Percentiles rank a stretch among this genome's conserved stretches.
phyloP scores from a whole-genome alignment of 345 rosid genomes.

The Rhodamnia rubescens region DNA sequence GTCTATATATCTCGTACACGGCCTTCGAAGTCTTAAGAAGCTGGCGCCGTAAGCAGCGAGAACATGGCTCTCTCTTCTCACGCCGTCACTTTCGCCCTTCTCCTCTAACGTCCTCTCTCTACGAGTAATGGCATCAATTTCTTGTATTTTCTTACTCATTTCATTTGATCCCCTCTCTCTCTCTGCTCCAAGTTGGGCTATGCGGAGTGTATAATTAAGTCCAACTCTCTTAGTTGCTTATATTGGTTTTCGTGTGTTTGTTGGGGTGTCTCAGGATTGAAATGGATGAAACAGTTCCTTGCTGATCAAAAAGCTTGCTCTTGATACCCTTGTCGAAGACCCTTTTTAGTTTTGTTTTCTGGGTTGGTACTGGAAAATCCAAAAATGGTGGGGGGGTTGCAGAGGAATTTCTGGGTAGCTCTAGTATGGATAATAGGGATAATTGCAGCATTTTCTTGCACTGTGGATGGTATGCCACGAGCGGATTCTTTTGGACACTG shows the following conservation, averaged over 20 bases:
- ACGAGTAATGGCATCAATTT: neutral
- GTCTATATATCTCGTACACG: neutral
- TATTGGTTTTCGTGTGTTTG: neutral
- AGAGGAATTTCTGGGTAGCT: neutral
- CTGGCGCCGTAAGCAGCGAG: neutral
- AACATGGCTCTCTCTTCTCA: neutral
- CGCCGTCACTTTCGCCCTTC: neutral
- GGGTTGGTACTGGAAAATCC: conserved; percentile 5
- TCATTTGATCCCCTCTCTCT: neutral
- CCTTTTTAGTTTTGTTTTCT: neutral
- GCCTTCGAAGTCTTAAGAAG: neutral
- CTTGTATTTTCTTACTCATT: neutral
- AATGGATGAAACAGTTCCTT: neutral
- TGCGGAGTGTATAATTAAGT: neutral
- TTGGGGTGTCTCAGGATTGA: neutral
- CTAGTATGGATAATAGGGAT: conserved; percentile 9
- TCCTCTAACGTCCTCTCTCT: neutral
- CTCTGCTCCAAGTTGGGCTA: neutral
- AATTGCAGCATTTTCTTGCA: conserved; percentile 1
- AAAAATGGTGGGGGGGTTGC: conserved; percentile 16
- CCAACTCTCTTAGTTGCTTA: neutral
- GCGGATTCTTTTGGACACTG: conserved; percentile 79
- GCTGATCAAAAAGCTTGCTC: neutral
- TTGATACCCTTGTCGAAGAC: neutral
- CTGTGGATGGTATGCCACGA: conserved; percentile 23